Base-by-base conservation (phyloP, 768 basidiomycete species). In the Phylloporus sp. region DNA sequence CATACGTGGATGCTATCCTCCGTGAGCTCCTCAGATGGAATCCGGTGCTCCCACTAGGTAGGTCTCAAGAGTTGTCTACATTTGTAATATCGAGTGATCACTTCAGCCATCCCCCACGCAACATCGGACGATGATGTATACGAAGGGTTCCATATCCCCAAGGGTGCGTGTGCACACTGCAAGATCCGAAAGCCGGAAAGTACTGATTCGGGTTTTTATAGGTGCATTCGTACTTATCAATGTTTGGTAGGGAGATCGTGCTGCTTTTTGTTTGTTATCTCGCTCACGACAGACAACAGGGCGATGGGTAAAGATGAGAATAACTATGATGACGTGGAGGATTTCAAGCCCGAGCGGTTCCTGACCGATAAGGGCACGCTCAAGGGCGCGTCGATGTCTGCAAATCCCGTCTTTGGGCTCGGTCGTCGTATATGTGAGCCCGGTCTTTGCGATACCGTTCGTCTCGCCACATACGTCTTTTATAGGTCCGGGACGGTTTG, bases 1-100 rank as follows among this genome's bases (percentile, higher is more conserved):
- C 74, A 1, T 76, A 75, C 41, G 60, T 74, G 13, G 62, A 60
- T n/a, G 73, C 72, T 4, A 63, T 74, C 29, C 60, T 69, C 6
- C 69, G 61, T 38, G 75, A 76, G 44, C 38, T 59, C 15, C 27
- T 62, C 20, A 48, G 63, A 38, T 66, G 62, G 64, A 40, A 46
- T 29, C 62, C 64, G 2, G 54, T 59, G 0, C 20, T 53, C 13
- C 64, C 63, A 6, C 36, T 64, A n/a, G 59, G 63, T 35, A 46
- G 47, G 53, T 44, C 20, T 14, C 3, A 24, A 32, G 8, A 29
- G 2, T 38, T 7, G 18, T 9, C 20, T 8, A 13, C 26, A 9
- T 22, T 17, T 40, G 42, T 29, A n/a, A 7, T 31, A 5, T 17
- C 6, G 2, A 1, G 18, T 41, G 1, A 47, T 24, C 6, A 1